A percentile compares a stretch with the other conserved stretches of the same genome.
phyloP scores from a whole-genome alignment of 768 basidiomycete species.

The Tulasnella calospora region DNA sequence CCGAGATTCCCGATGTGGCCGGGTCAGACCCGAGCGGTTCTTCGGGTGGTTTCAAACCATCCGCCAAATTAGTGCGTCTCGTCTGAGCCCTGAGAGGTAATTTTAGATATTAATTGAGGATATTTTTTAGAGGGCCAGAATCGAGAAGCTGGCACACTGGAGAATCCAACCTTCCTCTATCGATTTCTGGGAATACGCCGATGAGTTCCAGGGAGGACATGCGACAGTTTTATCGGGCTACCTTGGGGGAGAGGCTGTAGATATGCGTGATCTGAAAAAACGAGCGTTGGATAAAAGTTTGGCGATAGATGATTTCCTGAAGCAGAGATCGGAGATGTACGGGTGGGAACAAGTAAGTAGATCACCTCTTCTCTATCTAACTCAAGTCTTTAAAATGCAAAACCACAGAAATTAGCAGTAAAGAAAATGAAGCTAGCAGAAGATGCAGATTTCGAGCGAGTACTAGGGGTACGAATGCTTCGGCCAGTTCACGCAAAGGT shows the following conservation, averaged over 20 bases:
- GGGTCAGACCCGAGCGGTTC: no score
- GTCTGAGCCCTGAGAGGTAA: background rate
- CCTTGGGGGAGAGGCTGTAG: no score
- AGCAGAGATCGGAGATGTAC: no score
- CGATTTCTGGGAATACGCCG: background rate
- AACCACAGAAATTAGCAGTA: background rate
- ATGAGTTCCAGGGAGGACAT: background rate
- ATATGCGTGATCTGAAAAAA: no score
- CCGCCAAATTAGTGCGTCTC: background rate
- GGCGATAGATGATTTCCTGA: no score
- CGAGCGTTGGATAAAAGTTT: no score
- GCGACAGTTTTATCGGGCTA: background rate
- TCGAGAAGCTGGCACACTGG: background rate
- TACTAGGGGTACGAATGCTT: background rate
- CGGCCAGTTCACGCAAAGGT: background rate
- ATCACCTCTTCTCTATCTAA: background rate
- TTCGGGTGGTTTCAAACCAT: no score
- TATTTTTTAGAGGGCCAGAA: background rate
- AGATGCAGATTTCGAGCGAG: background rate
- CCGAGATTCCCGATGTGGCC: no score
- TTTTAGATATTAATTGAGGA: background rate
- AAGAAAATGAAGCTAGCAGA: background rate
- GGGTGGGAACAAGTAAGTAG: background rate
- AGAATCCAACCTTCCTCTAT: background rate
- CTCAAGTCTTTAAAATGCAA: background rate